Evolutionary conservation across 2,329 filamentous ascomycete species (phyloP), one percentile per base, ranked within the genome.

Genomic region (Ascochyta koolunga): DNA sequence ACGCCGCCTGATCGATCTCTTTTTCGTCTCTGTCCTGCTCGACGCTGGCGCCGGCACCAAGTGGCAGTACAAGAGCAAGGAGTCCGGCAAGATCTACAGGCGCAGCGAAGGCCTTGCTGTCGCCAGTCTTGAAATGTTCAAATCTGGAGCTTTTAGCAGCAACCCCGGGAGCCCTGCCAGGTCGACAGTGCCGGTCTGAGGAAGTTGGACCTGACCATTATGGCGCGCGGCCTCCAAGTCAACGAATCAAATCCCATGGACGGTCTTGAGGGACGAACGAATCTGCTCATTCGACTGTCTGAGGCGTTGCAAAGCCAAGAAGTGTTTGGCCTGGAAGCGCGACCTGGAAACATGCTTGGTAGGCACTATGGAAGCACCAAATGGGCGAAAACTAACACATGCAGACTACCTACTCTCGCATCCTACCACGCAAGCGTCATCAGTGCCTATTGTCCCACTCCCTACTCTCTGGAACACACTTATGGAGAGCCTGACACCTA

Each of bases 291-390:
- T 35, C 83, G 89, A 44, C 82, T 99, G 1, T 86, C 86, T 11
- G 82, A 87, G 59, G 93, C 93, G 5, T 78, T 99, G 49, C 83
- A 88, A 59, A 92, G 93, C 70, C 82, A 86, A 54, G 89, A 95
- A 44, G 89, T 91, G 65, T 99, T 97, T 74, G 93, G 93, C 21
- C 82, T 84, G 1, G 87, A 93, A 69, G 90, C 88, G 45, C 84
- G 95, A 53, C 95, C 95, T 10, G 95, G 95, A 64, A 96, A 96
- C 73, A 92, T 99, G 87, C 86, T 98, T 58, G 91, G 91, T 95
- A 81, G 33, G 27, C 27, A 29, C 13, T 11, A 29, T 1, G 2
- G 4, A 29, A 29, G 27, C 27, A 13, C 27, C 4, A 29, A 29
- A 13, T 5, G 27, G 4, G 11, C 27, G 15, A 50, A 32, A 18